Percentiles rank a stretch among this genome's conserved stretches.
These are phyloP conservation scores for Linum usitatissimum DNA, from an alignment of 345 rosid species.

Conservation along the genomic window DNA sequence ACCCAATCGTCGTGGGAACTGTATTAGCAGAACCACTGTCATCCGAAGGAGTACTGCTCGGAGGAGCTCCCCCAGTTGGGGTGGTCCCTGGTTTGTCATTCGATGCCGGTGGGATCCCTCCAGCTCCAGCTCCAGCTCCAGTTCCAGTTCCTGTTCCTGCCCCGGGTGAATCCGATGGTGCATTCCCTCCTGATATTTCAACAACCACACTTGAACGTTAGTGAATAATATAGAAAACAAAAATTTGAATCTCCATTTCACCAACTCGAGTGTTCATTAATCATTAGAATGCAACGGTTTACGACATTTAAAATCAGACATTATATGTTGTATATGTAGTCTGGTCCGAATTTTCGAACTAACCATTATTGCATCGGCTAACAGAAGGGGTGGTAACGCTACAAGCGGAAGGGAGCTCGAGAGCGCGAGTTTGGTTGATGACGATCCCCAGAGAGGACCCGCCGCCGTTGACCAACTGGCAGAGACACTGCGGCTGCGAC, in stretches of 20 bases:
- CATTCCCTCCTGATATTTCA: background rate
- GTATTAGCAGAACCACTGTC: conserved; percentile 14
- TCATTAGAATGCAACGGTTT: too few species aligned
- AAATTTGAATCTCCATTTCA: too few species aligned
- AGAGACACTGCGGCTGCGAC: conserved; percentile 40
- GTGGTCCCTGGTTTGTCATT: conserved; percentile 13
- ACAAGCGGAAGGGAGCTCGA: conserved; percentile 29
- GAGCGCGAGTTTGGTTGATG: conserved; percentile 30
- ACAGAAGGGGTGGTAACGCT: conserved; percentile 26
- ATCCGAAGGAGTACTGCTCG: conserved; percentile 13
- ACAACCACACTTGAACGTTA: background rate
- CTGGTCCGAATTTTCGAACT: background rate
- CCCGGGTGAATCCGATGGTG: conserved; percentile 17
- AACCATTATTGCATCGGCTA: conserved; percentile 27
- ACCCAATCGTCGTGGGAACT: conserved; percentile 18
- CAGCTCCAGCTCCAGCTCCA: background rate
- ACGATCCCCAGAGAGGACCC: conserved; percentile 20
- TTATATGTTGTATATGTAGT: too few species aligned
- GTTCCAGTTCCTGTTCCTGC: too few species aligned
- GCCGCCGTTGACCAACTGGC: conserved; percentile 25
- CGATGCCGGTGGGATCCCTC: background rate
- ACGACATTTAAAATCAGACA: too few species aligned
- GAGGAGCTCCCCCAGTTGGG: conserved; percentile 16
- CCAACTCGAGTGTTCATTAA: too few species aligned
- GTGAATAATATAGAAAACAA: too few species aligned